Evolutionary conservation across 805 yeast genomes (phyloP), one percentile per base, ranked within the genome.

Genomic region (Candida montana): DNA sequence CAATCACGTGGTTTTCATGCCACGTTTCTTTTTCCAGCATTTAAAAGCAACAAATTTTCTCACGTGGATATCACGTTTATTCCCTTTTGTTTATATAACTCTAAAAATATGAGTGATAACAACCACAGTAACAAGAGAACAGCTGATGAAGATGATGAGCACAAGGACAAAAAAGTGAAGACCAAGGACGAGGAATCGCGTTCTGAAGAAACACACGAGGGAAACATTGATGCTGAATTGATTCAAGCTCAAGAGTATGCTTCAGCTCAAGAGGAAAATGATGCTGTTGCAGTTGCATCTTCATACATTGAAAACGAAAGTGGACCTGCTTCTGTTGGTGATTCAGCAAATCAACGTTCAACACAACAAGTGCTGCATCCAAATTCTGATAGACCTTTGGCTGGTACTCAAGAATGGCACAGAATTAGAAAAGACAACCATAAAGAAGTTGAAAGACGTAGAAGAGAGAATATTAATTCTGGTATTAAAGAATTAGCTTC

Each of bases 391-490:
- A 81, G 79, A 60, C 87, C 90, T 4, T 58, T 66, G 10, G 83
- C 81, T 34, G 93, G 93, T n/a, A 64, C 83, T 24, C 87, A 81
- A 34, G 95, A 84, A 60, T 85, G 93, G 91, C 88, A 83, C 58
- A 74, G 73, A 46, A 78, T 79, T 59, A 79, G 96, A 55, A 81
- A 84, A 55, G 86, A 86, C 54, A 90, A 88, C 63, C 99, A 93
- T 68, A 90, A 89, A 64, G 96, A 90, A 64, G 97, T 90, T 18
- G 97, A 90, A 66, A 75, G 95, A 58, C 79, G 96, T 53, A 77
- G 97, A 63, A 77, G 97, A 57, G 95, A 89, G 59, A 77, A 81
- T 35, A 90, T 90, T 58, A 90, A 88, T 64, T 68, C 72, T 32
- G 96, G 96, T n/a, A 88, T 90, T 57, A 79, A 78, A 54, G 86